phyloP scores from a whole-genome alignment of 352 stramenopile species.

The Phytopythium kandeliae region DNA sequence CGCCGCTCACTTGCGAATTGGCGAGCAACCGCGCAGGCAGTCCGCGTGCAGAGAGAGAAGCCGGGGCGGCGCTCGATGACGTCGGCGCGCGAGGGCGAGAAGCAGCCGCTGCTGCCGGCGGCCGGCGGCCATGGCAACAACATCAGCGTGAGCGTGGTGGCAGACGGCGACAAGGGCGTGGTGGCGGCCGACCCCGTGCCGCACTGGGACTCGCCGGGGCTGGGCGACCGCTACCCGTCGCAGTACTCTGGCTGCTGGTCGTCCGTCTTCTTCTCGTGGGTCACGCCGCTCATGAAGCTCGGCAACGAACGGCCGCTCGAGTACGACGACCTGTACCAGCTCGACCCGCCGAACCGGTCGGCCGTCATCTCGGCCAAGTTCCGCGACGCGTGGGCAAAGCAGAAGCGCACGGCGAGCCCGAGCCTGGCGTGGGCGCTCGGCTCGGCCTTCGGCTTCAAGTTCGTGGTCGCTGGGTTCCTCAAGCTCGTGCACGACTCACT shows the following conservation, averaged over 20 bases:
- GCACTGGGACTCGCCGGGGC: constrained; percentile 19
- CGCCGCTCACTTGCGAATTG: constrained; percentile 2
- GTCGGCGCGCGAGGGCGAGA: constrained; percentile 16
- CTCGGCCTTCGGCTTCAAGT: constrained; percentile 48
- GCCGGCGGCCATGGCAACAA: neutral
- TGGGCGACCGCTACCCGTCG: constrained; percentile 60
- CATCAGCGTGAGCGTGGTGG: constrained; percentile 3
- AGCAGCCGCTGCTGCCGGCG: constrained; percentile 17
- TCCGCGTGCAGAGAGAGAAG: neutral
- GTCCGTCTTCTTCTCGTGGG: constrained; percentile 83
- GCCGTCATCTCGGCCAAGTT: constrained; percentile 39
- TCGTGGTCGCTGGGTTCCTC: constrained; percentile 49
- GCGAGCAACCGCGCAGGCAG: neutral
- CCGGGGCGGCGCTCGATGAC: neutral
- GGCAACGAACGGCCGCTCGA: constrained; percentile 76
- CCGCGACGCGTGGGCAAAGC: constrained; percentile 28
- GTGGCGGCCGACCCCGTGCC: neutral
- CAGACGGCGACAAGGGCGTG: constrained; percentile 4
- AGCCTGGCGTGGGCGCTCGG: constrained; percentile 50
- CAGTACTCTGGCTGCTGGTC: constrained; percentile 46
- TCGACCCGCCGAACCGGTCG: constrained; percentile 72
- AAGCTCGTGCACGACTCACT: constrained; percentile 81
- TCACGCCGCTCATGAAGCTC: constrained; percentile 83
- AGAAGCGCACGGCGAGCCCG: constrained; percentile 26
- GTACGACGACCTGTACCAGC: constrained; percentile 77